Evolutionary conservation across 2,329 filamentous ascomycete genomes (phyloP).

Genomic region (Colletotrichum melonis): DNA sequence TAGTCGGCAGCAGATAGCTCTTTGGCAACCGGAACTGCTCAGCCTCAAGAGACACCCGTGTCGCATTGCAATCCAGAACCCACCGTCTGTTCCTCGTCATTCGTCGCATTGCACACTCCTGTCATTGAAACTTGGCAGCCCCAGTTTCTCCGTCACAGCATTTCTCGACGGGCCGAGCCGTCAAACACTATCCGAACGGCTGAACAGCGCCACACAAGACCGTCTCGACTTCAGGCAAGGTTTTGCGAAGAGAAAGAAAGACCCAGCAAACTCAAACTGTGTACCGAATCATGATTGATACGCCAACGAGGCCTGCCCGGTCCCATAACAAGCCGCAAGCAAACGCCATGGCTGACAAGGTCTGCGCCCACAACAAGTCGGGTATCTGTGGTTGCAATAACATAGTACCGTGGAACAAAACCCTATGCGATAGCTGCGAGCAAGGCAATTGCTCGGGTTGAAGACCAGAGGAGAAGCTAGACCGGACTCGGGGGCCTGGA

Average conservation of each 20-base stretch:
- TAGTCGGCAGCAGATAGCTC: constrained; percentile 12
- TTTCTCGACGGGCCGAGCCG: constrained; percentile 33
- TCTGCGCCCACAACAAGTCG: constrained; percentile 36
- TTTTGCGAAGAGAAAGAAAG: constrained; percentile 1
- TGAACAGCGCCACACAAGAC: background rate
- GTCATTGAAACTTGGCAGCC: constrained; percentile 29
- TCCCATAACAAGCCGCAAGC: constrained; percentile 12
- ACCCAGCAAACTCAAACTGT: constrained; percentile 8
- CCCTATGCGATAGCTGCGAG: constrained; percentile 34
- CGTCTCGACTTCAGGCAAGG: constrained; percentile 8
- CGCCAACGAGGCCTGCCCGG: background rate
- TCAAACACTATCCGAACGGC: constrained; percentile 27
- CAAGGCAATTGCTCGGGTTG: constrained; percentile 24
- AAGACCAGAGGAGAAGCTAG: background rate
- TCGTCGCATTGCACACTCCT: background rate
- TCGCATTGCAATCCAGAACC: constrained; percentile 4
- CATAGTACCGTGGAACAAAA: constrained; percentile 36
- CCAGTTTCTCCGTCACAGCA: constrained; percentile 30
- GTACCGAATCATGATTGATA: constrained; percentile 14
- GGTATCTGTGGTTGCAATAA: constrained; percentile 34
- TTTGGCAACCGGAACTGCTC: constrained; percentile 6
- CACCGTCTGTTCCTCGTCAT: background rate
- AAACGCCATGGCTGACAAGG: constrained; percentile 36
- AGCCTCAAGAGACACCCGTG: constrained; percentile 13
- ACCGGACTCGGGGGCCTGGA: background rate